Evolutionary conservation across 73 alveolate genomes (phyloP).

Genomic region (Stentor coeruleus): DNA sequence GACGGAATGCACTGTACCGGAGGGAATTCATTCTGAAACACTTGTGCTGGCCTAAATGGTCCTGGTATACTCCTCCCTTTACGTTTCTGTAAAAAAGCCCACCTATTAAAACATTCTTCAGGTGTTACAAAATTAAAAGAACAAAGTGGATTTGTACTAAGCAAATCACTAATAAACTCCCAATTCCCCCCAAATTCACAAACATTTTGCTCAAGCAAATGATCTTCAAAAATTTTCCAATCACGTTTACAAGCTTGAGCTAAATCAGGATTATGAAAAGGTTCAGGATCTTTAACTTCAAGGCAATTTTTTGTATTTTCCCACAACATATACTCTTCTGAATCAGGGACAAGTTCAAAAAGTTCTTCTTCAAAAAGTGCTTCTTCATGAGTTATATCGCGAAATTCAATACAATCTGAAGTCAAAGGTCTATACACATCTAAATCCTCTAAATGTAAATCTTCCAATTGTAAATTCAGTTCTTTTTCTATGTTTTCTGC

Average conservation of each 20-base stretch:
- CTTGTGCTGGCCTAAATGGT: background rate
- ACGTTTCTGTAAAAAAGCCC: background rate
- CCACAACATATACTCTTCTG: background rate
- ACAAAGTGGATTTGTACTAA: background rate
- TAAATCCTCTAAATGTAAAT: conserved; percentile 1
- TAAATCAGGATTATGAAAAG: background rate
- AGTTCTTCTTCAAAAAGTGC: conserved; percentile 13
- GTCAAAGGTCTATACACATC: background rate
- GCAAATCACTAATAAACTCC: conserved; percentile 18
- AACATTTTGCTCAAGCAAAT: background rate
- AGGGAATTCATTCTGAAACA: background rate
- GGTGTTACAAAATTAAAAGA: background rate
- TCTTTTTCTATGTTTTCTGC: background rate
- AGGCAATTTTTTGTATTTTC: background rate
- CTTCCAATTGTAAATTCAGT: background rate
- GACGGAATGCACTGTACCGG: background rate
- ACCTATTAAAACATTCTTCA: background rate
- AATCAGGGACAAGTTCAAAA: conserved; percentile 6
- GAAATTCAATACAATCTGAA: background rate
- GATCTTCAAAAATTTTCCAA: conserved; percentile 14
- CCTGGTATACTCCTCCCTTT: background rate
- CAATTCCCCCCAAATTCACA: conserved; percentile 21
- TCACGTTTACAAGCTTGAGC: background rate
- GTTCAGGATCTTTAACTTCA: conserved; percentile 8
- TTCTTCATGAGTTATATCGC: conserved; percentile 25